Percentiles rank a stretch among this genome's conserved stretches.
Evolutionary conservation across 2,329 filamentous ascomycete genomes (phyloP).

Genomic region (Penicillium sp.): DNA sequence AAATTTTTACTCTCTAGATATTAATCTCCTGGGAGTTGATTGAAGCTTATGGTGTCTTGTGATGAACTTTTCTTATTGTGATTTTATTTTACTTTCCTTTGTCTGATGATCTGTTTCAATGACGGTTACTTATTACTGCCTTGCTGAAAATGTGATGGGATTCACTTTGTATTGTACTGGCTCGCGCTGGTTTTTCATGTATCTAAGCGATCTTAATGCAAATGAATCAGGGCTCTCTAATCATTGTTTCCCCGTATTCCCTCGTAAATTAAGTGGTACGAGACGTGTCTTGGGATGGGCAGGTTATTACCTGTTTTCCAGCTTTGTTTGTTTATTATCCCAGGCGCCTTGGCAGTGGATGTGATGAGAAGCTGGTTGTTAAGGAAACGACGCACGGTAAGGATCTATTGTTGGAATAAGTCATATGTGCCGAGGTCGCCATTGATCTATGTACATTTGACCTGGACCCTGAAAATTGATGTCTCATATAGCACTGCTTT

Average conservation of each 20-base stretch:
- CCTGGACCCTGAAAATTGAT: no score
- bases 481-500: no score
- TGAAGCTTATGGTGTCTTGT: slow-evolving; percentile 9
- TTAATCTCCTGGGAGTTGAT: slow-evolving; percentile 1
- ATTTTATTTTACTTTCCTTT: slow-evolving; percentile 23
- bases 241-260: not conserved
- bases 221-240: slow-evolving; percentile 2
- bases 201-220: slow-evolving; percentile 10
- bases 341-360: not conserved
- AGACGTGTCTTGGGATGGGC: not conserved
- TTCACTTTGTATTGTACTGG: slow-evolving; percentile 1
- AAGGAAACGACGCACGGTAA: not conserved
- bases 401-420: not conserved
- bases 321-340: not conserved
- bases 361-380: not conserved
- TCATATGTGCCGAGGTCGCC: not conserved
- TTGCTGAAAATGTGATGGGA: slow-evolving; percentile 19
- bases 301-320: not conserved
- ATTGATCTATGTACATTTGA: not conserved
- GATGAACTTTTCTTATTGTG: slow-evolving; percentile 14
- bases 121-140: slow-evolving; percentile 15
- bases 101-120: slow-evolving; percentile 24
- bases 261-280: not conserved
- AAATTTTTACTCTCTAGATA: slow-evolving; percentile 32
- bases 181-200: slow-evolving; percentile 1